Conservation (phyloP, 305 asterid species). For the Rubia occidens region DNA sequence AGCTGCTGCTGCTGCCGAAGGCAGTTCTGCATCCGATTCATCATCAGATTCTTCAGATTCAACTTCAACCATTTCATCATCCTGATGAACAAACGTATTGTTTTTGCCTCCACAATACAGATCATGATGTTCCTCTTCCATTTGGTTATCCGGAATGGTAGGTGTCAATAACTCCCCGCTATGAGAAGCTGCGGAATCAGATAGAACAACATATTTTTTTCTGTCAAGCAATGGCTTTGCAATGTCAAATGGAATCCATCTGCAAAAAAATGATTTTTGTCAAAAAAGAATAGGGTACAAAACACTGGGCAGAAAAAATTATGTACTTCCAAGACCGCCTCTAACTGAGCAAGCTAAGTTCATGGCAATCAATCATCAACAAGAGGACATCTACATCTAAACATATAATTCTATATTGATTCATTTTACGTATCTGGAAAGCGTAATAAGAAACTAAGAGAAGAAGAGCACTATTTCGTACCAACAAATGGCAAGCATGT, state of each 20-base stretch:
- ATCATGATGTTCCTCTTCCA: constrained; percentile 46
- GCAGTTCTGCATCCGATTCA: constrained; percentile 45
- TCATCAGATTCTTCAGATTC: constrained; percentile 60
- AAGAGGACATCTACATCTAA: background rate
- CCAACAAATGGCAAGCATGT: background rate
- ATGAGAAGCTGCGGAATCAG: constrained; percentile 42
- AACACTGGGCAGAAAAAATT: too few relatives aligned
- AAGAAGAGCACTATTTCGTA: background rate
- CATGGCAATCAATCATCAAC: background rate
- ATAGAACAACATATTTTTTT: constrained; percentile 56
- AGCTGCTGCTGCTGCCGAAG: constrained; percentile 21
- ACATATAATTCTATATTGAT: background rate
- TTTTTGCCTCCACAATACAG: constrained; percentile 34
- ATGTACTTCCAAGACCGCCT: background rate
- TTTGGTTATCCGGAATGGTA: constrained; percentile 25
- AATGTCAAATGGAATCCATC: constrained; percentile 81
- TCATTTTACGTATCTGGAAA: background rate
- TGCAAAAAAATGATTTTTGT: constrained; percentile 23
- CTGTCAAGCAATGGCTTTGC: constrained; percentile 68
- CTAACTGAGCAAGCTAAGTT: constrained; percentile 2
- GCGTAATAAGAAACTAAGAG: background rate
- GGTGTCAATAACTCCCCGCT: constrained; percentile 36
- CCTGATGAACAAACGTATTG: constrained; percentile 40
- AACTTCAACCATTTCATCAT: constrained; percentile 50
- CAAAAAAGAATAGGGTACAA: constrained; percentile 9